Evolutionary conservation across 2,329 filamentous ascomycete species (phyloP), one percentile per base, ranked within the genome.

Genomic region (Cladosporium sp.): DNA sequence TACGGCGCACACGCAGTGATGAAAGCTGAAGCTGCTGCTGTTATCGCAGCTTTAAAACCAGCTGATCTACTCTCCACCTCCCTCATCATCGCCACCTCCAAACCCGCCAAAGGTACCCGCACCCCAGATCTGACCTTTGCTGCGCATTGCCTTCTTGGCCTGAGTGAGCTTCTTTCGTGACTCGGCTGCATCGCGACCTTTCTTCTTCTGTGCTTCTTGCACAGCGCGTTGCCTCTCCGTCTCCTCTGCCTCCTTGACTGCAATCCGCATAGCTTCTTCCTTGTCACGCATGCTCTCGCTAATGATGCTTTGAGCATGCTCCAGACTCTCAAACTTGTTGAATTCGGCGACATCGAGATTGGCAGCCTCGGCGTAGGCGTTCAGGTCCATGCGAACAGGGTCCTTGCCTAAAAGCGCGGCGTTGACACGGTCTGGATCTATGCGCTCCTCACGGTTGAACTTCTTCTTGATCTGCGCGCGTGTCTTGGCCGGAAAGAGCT

Each of bases 391-490:
- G 15, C 20, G 18, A 18, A 48, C 36, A 22, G 36, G 16, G 12
- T 48, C 65, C 16, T 63, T 59, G 15, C 68, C 70, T 38, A 68
- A 78, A 50, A 93, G 72, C 4, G 81, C 81, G 30, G 76, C 75
- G 53, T 81, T 82, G 57, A 94, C 76, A 54, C 79, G 77, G 3
- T 72, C 69, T 0, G 85, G 82, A 55, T 84, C 77, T 47, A 80
- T 73, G 29, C 80, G 76, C 69, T 93, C 88, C 68, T 93, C 88
- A 53, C 84, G 83, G 60, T 84, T 86, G 70, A 88, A 93, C 65
- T 93, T 93, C 56, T 85, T 78, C 71, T 92, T 92, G 69, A 93
- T 78, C 65, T 87, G 82, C 27, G 84, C 79, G 15, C 88, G 78
- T 53, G 79, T 85, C 61, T 85, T 83, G 55, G 79, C 78, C 1